These are phyloP conservation scores for Salix exigua DNA, from an alignment of 345 rosid genomes.

Conservation along the genomic window DNA sequence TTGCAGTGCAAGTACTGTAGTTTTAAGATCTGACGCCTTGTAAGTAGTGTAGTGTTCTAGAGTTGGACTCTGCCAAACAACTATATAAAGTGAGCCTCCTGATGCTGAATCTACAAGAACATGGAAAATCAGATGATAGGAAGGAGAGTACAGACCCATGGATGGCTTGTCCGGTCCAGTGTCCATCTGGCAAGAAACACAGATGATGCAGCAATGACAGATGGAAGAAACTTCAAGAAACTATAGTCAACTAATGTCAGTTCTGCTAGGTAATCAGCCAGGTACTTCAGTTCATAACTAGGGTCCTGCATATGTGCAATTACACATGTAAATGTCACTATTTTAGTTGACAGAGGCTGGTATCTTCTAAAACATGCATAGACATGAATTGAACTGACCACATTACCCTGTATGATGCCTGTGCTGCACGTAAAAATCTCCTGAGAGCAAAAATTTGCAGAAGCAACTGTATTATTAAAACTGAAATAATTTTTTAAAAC, in stretches of 20 bases:
- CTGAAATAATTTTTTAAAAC: neutral
- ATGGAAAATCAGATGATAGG: neutral
- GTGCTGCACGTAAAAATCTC: slow-evolving; percentile 89
- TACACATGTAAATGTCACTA: neutral
- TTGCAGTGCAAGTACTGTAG: slow-evolving; percentile 51
- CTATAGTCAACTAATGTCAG: slow-evolving; percentile 56
- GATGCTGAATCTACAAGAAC: slow-evolving; percentile 4
- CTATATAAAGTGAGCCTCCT: slow-evolving; percentile 3
- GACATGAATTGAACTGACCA: neutral
- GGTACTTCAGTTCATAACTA: slow-evolving; percentile 64
- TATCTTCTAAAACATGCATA: neutral
- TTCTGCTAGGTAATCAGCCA: slow-evolving; percentile 79
- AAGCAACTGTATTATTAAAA: slow-evolving; percentile 15
- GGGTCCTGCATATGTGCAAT: slow-evolving; percentile 52
- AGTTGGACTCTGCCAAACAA: slow-evolving; percentile 58
- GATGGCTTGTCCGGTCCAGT: slow-evolving; percentile 65
- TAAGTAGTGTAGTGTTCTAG: slow-evolving; percentile 73
- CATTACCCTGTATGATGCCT: slow-evolving; percentile 63
- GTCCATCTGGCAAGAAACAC: slow-evolving; percentile 95
- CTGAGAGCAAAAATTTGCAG: slow-evolving; percentile 31
- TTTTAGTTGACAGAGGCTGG: neutral
- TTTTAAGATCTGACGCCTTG: slow-evolving; percentile 57
- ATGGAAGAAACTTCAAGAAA: slow-evolving; percentile 72
- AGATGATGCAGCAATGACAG: slow-evolving; percentile 82
- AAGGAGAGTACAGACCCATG: slow-evolving; percentile 65